Percentiles rank a stretch among this genome's conserved stretches.
Evolutionary conservation across 2,329 filamentous ascomycete genomes (phyloP).

Genomic region (Grosmannia clavigera): DNA sequence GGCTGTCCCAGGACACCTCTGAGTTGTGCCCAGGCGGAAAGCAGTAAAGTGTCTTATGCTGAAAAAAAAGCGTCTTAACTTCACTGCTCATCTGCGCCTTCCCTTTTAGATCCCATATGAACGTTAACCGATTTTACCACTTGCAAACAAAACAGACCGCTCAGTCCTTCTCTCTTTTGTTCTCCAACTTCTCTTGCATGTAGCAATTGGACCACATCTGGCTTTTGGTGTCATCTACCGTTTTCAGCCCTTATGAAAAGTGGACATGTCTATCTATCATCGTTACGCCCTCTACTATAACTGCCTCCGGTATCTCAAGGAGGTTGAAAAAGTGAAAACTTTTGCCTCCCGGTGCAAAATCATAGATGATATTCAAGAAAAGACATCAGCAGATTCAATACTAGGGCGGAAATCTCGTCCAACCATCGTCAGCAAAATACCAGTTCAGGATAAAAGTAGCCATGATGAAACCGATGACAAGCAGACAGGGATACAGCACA

Average conservation of each 20-base stretch:
- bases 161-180: neutral
- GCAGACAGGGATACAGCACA: no score
- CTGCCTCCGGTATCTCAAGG: neutral
- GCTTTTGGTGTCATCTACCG: neutral
- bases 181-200: neutral
- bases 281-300: conserved; percentile 5
- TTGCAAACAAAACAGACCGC: neutral
- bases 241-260: neutral
- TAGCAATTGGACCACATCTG: neutral
- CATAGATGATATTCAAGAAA: neutral
- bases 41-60: neutral
- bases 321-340: conserved; percentile 1
- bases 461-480: neutral
- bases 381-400: neutral
- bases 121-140: neutral
- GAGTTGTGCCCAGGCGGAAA: neutral
- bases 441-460: neutral
- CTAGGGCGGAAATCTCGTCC: neutral
- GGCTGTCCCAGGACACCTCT: neutral
- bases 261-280: conserved; percentile 7
- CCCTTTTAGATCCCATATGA: neutral
- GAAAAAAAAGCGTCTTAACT: neutral
- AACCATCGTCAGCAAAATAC: neutral
- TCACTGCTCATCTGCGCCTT: neutral
- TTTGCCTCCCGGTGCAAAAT: neutral